phyloP scores from a whole-genome alignment of 495 filamentous ascomycete species.

The Penicillium tannophilum region DNA sequence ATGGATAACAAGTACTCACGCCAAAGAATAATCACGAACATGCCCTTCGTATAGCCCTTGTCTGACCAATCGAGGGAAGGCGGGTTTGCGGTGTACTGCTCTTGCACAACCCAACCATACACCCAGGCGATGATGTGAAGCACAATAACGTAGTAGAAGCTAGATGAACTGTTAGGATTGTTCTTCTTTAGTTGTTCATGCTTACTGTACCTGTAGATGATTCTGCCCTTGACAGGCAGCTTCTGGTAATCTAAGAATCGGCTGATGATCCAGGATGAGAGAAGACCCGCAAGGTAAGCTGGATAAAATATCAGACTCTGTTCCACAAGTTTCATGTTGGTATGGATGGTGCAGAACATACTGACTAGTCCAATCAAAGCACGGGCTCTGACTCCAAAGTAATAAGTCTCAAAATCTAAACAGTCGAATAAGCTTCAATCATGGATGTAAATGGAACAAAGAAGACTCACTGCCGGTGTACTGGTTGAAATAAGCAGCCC shows the following conservation, averaged over 20 bases:
- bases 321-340: background rate
- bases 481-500: slow-evolving; percentile 45
- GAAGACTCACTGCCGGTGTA: slow-evolving; percentile 31
- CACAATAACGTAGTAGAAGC: slow-evolving; percentile 47
- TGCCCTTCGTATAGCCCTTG: slow-evolving; percentile 45
- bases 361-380: slow-evolving; percentile 40
- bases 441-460: background rate
- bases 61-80: slow-evolving; percentile 47
- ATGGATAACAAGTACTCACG: slow-evolving; percentile 14
- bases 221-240: slow-evolving; percentile 38
- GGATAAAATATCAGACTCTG: background rate
- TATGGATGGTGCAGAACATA: slow-evolving; percentile 14
- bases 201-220: slow-evolving; percentile 35
- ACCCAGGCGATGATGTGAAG: slow-evolving; percentile 47
- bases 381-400: slow-evolving; percentile 42
- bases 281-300: slow-evolving; percentile 35
- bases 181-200: too few relatives aligned
- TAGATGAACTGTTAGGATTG: slow-evolving; percentile 7
- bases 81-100: slow-evolving; percentile 45
- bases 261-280: slow-evolving; percentile 43
- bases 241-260: slow-evolving; percentile 44
- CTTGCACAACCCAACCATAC: slow-evolving; percentile 53
- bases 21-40: slow-evolving; percentile 52
- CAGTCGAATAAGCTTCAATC: slow-evolving; percentile 4
- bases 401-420: slow-evolving; percentile 39